These are phyloP conservation scores for Ascocoryne sarcoides DNA, from an alignment of 2,329 filamentous ascomycete species.

Conservation along the genomic window DNA sequence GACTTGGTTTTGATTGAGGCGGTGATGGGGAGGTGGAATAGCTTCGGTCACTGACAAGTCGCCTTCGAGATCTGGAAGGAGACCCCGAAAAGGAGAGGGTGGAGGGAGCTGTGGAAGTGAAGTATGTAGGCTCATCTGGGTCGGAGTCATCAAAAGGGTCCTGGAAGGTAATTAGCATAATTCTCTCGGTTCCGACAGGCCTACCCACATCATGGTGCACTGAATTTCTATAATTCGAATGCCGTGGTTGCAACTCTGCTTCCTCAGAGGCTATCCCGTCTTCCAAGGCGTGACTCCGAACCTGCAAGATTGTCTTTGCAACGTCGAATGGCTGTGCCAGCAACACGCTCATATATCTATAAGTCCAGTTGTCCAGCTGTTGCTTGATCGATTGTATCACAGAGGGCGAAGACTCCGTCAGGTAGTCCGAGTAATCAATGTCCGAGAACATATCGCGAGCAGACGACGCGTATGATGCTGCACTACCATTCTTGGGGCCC, in stretches of 20 bases:
- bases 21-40: constrained; percentile 14
- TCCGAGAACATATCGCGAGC: constrained; percentile 83
- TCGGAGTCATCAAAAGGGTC: constrained; percentile 59
- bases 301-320: constrained; percentile 85
- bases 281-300: constrained; percentile 43
- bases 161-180: constrained; percentile 16
- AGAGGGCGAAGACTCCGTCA: constrained; percentile 68
- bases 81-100: constrained; percentile 33
- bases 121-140: constrained; percentile 74
- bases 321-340: constrained; percentile 96
- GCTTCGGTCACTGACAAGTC: constrained; percentile 15
- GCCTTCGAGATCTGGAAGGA: constrained; percentile 31
- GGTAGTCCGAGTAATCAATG: constrained; percentile 83
- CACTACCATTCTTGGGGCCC: constrained; percentile 28
- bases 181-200: neutral
- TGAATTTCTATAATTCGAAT: constrained; percentile 18
- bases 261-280: constrained; percentile 14
- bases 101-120: constrained; percentile 51
- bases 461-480: constrained; percentile 49
- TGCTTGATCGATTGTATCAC: constrained; percentile 66
- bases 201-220: constrained; percentile 20
- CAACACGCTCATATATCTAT: constrained; percentile 84
- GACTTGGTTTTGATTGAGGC: constrained; percentile 28
- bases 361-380: constrained; percentile 74
- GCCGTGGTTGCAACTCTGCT: too few species aligned